Evolutionary conservation across 352 stramenopile species (phyloP), one percentile per base, ranked within the genome.

Genomic region (Globisporangium nodosum): DNA sequence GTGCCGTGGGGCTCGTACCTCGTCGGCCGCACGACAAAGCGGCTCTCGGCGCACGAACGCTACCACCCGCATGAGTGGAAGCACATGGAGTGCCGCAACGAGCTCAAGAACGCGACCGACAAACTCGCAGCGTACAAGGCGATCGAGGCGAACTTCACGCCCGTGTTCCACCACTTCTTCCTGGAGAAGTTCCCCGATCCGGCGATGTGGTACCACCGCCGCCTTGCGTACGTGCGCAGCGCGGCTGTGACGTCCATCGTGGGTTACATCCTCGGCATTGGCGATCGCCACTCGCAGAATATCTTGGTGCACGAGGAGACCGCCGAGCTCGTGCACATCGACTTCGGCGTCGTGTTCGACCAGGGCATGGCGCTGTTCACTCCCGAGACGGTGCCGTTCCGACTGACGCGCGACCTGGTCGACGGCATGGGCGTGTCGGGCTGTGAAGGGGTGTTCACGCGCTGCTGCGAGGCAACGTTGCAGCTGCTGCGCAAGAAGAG

Each of bases 291-390:
- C 60, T 90, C 88, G 27, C 88, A 96, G 53, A 99, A 99, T 68
- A 99, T 99, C 66, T 72, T 99, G 45, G 92, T 99, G 54, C 92
- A 99, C 60, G 81, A 98, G 49, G 90, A 89, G 40, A 99, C 95
- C 2, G 97, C 90, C 12, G 97, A 99, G 73, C 76, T 99, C 33
- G 94, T 99, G 42, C 98, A 99, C 68, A 99, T 99, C 67, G 98
- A 99, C 74, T 99, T 99, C 81, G 98, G 98, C 11, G 96, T 99
- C 47, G 95, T 99, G 12, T 99, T 99, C 80, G 98, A 99, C 63
- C 97, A 99, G 63, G 86, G 84, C 7, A 92, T 96, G 85, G 82
- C 81, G 58, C 69, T 99, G 5, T 87, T 83, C 56, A 98, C 90
- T 21, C 98, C 98, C 1, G 98, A 99, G 77, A 97, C 85, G 1